phyloP scores from a whole-genome alignment of 2,329 filamentous ascomycete genomes.

The Mycosphaerella arachidis region DNA sequence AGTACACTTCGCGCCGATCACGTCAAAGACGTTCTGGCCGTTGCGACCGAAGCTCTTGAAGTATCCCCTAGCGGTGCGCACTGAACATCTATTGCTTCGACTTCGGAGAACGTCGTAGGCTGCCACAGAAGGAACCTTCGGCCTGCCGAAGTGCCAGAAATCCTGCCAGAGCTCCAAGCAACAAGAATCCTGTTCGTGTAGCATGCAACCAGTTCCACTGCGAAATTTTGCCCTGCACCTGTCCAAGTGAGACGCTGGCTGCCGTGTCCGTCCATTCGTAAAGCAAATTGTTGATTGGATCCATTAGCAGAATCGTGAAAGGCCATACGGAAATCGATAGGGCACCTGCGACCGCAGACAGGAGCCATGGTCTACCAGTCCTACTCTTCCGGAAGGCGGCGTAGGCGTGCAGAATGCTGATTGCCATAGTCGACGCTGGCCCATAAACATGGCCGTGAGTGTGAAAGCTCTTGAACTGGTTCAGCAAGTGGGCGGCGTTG shows the following conservation, averaged over 20 bases:
- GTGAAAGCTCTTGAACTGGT: not conserved
- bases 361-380: not conserved
- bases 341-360: not conserved
- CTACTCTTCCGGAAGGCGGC: not conserved
- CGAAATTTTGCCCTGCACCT: not conserved
- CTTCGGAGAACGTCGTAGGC: not conserved
- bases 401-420: not conserved
- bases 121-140: not conserved
- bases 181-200: not conserved
- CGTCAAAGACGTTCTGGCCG: constrained; percentile 1
- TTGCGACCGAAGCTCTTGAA: constrained; percentile 4
- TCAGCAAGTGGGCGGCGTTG: not conserved
- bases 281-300: not conserved
- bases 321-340: not conserved
- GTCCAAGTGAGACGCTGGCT: not conserved
- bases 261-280: not conserved
- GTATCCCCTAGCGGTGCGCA: not conserved
- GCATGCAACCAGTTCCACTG: not conserved
- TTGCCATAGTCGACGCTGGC: not conserved
- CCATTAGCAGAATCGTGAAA: not conserved
- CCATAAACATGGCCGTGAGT: not conserved
- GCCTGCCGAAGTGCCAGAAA: not conserved
- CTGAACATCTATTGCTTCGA: not conserved
- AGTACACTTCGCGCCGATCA: not conserved
- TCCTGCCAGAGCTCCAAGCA: not conserved